These are phyloP conservation scores for Tuber aestivum DNA, from an alignment of 495 filamentous ascomycete species.

Conservation along the genomic window DNA sequence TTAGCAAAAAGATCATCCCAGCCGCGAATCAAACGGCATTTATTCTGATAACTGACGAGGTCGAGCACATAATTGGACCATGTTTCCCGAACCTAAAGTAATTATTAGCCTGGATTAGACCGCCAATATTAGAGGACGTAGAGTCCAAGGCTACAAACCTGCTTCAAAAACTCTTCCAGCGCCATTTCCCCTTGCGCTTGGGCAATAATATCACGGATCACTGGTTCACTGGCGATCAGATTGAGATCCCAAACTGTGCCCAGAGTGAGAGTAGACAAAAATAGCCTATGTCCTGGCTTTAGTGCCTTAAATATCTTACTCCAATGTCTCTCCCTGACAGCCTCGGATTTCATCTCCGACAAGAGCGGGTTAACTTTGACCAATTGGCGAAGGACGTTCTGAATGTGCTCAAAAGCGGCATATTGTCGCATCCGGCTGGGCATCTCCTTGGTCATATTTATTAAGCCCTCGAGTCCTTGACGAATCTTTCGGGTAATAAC, in stretches of 20 bases:
- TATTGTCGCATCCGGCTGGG: slow-evolving; percentile 98
- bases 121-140: neutral
- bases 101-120: slow-evolving; percentile 10
- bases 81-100: slow-evolving; percentile 63
- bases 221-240: slow-evolving; percentile 71
- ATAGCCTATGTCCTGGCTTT: slow-evolving; percentile 84
- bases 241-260: slow-evolving; percentile 98
- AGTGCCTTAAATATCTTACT: slow-evolving; percentile 92
- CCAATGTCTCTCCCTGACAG: slow-evolving; percentile 94
- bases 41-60: slow-evolving; percentile 93
- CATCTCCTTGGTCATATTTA: slow-evolving; percentile 99
- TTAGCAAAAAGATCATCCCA: slow-evolving; percentile 99
- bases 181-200: slow-evolving; percentile 99
- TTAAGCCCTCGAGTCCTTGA: slow-evolving; percentile 75
- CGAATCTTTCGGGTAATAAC: slow-evolving; percentile 88
- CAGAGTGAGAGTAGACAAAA: slow-evolving; percentile 83
- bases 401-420: slow-evolving; percentile 95
- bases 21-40: slow-evolving; percentile 90
- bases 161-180: slow-evolving; percentile 92
- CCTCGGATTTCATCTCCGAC: slow-evolving; percentile 90
- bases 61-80: slow-evolving; percentile 94
- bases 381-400: slow-evolving; percentile 77
- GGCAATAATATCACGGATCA: slow-evolving; percentile 83
- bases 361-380: slow-evolving; percentile 85
- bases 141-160: slow-evolving; percentile 46